phyloP scores from a whole-genome alignment of 2,329 filamentous ascomycete genomes.

The Apiospora aurea region DNA sequence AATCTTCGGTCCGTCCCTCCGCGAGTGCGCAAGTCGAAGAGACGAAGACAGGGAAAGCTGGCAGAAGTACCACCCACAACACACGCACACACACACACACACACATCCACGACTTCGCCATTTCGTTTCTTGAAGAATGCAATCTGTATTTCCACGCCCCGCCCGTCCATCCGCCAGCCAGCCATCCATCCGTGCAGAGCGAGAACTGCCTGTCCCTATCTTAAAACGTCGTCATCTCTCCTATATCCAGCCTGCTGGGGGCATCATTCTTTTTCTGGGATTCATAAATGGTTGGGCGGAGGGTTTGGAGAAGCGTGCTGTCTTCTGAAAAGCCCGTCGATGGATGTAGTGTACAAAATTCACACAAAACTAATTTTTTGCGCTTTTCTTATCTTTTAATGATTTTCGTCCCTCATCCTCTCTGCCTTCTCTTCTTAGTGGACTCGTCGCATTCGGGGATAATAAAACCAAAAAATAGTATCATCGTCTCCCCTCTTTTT shows the following conservation, averaged over 20 bases:
- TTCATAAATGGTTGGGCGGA: neutral
- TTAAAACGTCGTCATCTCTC: constrained; percentile 3
- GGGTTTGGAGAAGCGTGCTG: neutral
- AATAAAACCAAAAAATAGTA: neutral
- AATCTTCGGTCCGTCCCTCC: neutral
- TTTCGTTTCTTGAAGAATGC: constrained; percentile 2
- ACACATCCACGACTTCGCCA: neutral
- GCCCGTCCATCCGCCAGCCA: neutral
- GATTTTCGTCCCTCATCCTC: constrained; percentile 1
- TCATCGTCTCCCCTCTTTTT: neutral
- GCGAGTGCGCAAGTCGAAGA: neutral
- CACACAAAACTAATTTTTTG: constrained; percentile 20
- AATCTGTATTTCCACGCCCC: constrained; percentile 13
- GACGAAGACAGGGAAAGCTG: too few species aligned
- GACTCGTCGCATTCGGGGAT: constrained; percentile 2
- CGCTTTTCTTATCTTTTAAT: constrained; percentile 15
- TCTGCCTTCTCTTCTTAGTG: neutral
- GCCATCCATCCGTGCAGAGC: neutral
- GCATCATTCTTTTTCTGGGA: neutral
- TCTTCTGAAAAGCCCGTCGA: neutral
- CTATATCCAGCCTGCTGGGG: constrained; percentile 19
- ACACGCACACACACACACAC: neutral
- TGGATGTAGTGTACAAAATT: constrained; percentile 17
- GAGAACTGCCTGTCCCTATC: neutral
- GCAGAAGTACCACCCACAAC: neutral